Percentiles rank a stretch among this genome's conserved stretches.
Evolutionary conservation across 371 early-diverging fungal species (phyloP).

Genomic region (Parasitella parasitica): DNA sequence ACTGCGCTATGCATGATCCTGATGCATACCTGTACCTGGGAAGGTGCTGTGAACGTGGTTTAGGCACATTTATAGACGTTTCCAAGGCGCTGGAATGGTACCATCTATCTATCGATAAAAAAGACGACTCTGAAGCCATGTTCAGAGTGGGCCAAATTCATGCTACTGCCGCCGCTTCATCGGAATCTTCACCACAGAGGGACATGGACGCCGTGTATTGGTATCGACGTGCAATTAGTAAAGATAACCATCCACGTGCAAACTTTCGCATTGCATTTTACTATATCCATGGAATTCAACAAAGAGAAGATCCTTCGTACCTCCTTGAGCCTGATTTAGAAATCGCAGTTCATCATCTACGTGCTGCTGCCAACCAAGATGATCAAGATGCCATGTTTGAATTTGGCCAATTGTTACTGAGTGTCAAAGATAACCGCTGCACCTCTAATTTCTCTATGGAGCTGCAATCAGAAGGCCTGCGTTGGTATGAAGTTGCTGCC

Average conservation of each 20-base stretch:
- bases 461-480: slow-evolving; percentile 18
- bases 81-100: slow-evolving; percentile 36
- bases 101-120: slow-evolving; percentile 27
- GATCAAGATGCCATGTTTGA: slow-evolving; percentile 42
- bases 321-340: slow-evolving; percentile 15
- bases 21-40: slow-evolving; percentile 36
- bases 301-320: neutral
- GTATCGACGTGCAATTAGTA: slow-evolving; percentile 33
- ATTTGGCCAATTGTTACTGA: slow-evolving; percentile 24
- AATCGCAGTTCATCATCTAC: slow-evolving; percentile 26
- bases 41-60: slow-evolving; percentile 41
- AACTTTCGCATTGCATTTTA: slow-evolving; percentile 32
- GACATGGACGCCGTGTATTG: slow-evolving; percentile 31
- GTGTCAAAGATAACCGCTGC: neutral
- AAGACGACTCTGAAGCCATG: slow-evolving; percentile 39
- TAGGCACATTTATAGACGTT: slow-evolving; percentile 44
- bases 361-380: slow-evolving; percentile 31
- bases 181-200: neutral
- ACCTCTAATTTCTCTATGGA: slow-evolving; percentile 9
- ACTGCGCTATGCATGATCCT: slow-evolving; percentile 27
- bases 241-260: slow-evolving; percentile 32
- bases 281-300: slow-evolving; percentile 26
- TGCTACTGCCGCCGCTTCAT: slow-evolving; percentile 2
- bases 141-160: slow-evolving; percentile 38
- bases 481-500: slow-evolving; percentile 31